Base-by-base conservation (phyloP, 257 asterid genomes). In the Primulina eburnea region DNA sequence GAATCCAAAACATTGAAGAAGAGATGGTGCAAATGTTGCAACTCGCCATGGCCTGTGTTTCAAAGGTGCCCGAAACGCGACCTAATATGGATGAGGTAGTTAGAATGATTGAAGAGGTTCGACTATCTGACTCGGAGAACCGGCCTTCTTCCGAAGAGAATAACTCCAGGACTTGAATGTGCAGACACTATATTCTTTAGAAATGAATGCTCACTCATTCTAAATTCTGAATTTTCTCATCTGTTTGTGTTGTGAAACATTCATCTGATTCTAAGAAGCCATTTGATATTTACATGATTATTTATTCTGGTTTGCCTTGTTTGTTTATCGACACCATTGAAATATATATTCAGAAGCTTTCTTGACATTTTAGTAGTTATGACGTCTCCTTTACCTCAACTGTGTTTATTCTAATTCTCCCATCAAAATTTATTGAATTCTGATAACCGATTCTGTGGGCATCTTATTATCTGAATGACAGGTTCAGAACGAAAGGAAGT, bases 1-100 rank as follows among this genome's bases (percentile, higher is more conserved):
- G 89, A 62, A 82, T 80, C 26, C 95, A 86, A 35, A 87, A 90
- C 74, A 88, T 90, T 11, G 97, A 92, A 75, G 98, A 92, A 65
- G 97, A 90, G 81, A 86, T 92, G 97, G 97, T 92, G 73, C 97
- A 92, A 79, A 90, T 92, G 98, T 83, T 92, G 70, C 98, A 92
- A 65, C 90, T 92, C 14, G 98, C 88, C 0, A 88, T 92, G 98
- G 91, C 98, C 2, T 92, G 97, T 59, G 98, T 92, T 29, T 87
- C 80, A 0, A 90, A 82, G 81, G 88, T 86, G 53, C 91, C 97
- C 1, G 96, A 92, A n/a, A 82, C 83, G 90, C 74, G 98, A 50
- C 98, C 98, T 0, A 76, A 60, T 63, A 90, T 92, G 90, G 84
- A 85, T 18, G 97, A 92, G 32, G 97, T 92, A 11, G 97, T 83